These are phyloP conservation scores for Gyromitra esculenta DNA, from an alignment of 2,329 filamentous ascomycete species.

Conservation along the genomic window DNA sequence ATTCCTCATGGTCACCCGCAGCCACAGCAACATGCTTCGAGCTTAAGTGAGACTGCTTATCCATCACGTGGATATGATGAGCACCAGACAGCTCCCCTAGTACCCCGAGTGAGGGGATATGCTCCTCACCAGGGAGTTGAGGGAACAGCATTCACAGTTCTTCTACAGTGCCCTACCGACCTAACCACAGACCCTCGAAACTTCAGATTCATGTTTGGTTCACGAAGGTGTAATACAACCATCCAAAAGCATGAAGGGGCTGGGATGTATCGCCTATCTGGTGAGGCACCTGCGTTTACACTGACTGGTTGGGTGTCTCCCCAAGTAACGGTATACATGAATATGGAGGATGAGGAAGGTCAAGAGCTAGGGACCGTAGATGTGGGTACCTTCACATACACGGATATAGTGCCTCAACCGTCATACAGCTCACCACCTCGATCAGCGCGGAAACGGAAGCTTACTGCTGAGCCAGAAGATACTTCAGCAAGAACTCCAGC, in stretches of 20 bases:
- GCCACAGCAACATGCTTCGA: constrained; percentile 60
- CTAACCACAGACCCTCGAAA: constrained; percentile 68
- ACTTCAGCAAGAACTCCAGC: constrained; percentile 61
- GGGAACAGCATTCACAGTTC: constrained; percentile 77
- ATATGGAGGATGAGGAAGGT: constrained; percentile 69
- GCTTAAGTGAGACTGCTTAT: constrained; percentile 69
- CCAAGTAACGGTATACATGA: constrained; percentile 69
- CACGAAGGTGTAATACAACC: constrained; percentile 73
- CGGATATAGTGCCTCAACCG: constrained; percentile 62
- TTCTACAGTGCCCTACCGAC: constrained; percentile 80
- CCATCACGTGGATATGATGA: constrained; percentile 74
- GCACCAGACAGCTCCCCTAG: constrained; percentile 65
- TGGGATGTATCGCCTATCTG: constrained; percentile 76
- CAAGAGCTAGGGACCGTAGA: constrained; percentile 65
- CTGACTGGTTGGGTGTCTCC: constrained; percentile 67
- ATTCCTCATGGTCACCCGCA: constrained; percentile 60
- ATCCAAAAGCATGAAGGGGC: constrained; percentile 68
- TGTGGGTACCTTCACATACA: constrained; percentile 72
- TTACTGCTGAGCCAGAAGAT: constrained; percentile 65
- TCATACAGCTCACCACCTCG: constrained; percentile 61
- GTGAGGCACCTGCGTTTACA: constrained; percentile 75
- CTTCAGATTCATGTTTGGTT: constrained; percentile 79
- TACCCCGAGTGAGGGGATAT: constrained; percentile 74
- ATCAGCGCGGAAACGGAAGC: constrained; percentile 67
- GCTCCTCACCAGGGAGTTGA: constrained; percentile 74